Percentiles rank a stretch among this genome's conserved stretches.
phyloP scores from a whole-genome alignment of 2,329 filamentous ascomycete genomes.

The Aureobasidium sp. region DNA sequence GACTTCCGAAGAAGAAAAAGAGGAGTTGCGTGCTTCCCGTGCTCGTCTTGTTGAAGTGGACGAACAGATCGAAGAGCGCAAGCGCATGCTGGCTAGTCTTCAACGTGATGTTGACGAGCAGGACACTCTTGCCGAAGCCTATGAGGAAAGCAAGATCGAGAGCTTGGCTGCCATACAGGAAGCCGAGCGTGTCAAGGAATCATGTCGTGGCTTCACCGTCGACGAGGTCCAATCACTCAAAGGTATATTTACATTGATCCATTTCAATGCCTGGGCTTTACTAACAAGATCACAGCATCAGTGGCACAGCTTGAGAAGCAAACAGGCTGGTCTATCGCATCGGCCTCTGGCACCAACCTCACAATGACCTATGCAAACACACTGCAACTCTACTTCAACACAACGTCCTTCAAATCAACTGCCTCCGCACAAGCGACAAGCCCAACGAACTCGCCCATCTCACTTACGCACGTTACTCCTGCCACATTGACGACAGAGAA shows the following conservation, averaged over 20 bases:
- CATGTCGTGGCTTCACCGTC: slow-evolving; percentile 82
- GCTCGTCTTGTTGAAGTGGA: slow-evolving; percentile 59
- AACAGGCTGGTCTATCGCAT: slow-evolving; percentile 64
- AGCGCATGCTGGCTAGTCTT: slow-evolving; percentile 58
- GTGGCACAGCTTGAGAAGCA: slow-evolving; percentile 59
- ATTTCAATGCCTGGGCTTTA: background rate
- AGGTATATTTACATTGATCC: slow-evolving; percentile 45
- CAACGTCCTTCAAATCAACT: slow-evolving; percentile 49
- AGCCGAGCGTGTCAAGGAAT: slow-evolving; percentile 76
- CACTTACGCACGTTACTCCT: slow-evolving; percentile 62
- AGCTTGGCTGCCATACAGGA: slow-evolving; percentile 69
- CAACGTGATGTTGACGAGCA: slow-evolving; percentile 61
- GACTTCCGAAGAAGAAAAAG: slow-evolving; percentile 71
- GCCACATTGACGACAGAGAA: slow-evolving; percentile 55
- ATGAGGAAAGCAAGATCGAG: slow-evolving; percentile 60
- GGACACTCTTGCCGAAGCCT: slow-evolving; percentile 55
- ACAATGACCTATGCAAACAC: slow-evolving; percentile 68
- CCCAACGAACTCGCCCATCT: slow-evolving; percentile 45
- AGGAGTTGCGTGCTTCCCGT: slow-evolving; percentile 69
- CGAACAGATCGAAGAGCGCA: slow-evolving; percentile 63
- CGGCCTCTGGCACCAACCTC: slow-evolving; percentile 52
- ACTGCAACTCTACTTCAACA: slow-evolving; percentile 67
- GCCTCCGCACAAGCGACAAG: slow-evolving; percentile 17
- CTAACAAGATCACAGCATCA: slow-evolving; percentile 49
- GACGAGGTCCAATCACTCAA: slow-evolving; percentile 75